A percentile compares a stretch with the other conserved stretches of the same genome.
phyloP scores from a whole-genome alignment of 192 early-diverging fungal species.

The Kickxella alabastrina region DNA sequence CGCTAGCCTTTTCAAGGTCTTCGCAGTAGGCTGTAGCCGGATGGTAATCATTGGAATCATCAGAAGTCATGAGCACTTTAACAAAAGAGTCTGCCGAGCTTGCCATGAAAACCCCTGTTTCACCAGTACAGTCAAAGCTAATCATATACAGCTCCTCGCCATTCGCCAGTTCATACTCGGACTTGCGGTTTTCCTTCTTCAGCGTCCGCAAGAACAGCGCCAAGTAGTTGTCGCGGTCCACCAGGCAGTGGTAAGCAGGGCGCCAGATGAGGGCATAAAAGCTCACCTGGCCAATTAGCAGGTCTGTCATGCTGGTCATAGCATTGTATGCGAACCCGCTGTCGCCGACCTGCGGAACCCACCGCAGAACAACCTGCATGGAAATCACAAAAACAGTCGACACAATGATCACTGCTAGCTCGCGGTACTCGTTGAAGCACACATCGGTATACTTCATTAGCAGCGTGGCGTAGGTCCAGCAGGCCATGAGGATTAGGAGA shows the following conservation, averaged over 20 bases:
- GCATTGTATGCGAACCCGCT: constrained; percentile 32
- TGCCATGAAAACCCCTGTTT: no score
- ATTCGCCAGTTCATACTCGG: constrained; percentile 36
- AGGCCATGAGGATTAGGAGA: constrained; percentile 9
- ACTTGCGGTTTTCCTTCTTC: constrained; percentile 13
- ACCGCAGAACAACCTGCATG: constrained; percentile 32
- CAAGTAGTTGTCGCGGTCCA: constrained; percentile 18
- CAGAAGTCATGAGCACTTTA: no score
- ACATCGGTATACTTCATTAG: constrained; percentile 12
- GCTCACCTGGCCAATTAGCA: constrained; percentile 18
- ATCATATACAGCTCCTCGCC: constrained; percentile 9
- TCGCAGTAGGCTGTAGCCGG: no score
- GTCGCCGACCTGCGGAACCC: constrained; percentile 25
- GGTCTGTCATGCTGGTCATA: constrained; percentile 20
- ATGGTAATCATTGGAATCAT: no score
- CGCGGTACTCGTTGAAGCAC: constrained; percentile 37
- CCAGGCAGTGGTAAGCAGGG: constrained; percentile 20
- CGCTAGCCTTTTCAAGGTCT: no score
- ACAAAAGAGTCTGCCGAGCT: no score
- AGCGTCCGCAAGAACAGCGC: constrained; percentile 24
- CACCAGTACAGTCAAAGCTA: no score
- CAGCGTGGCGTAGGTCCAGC: constrained; percentile 18
- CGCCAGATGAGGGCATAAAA: constrained; percentile 16
- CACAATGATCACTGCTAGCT: constrained; percentile 17
- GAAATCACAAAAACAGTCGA: constrained; percentile 11